phyloP scores from a whole-genome alignment of 176 grass and related monocot species.

The Ampelocalamus luodianensis region DNA sequence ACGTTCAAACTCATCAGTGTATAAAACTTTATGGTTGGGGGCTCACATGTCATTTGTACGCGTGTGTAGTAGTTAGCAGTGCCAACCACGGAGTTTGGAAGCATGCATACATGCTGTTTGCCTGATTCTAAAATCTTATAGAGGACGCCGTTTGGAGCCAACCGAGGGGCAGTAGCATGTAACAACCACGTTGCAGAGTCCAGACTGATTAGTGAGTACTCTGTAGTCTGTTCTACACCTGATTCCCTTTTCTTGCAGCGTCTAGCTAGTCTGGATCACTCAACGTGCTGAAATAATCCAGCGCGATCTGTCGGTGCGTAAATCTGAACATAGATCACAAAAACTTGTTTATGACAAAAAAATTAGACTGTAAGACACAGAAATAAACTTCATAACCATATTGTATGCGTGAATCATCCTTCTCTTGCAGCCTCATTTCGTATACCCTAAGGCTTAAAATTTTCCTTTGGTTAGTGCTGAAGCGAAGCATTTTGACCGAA shows the following conservation, averaged over 20 bases:
- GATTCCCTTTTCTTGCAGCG: neutral
- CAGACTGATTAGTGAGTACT: neutral
- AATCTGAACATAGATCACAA: neutral
- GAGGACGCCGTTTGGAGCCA: neutral
- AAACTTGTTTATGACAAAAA: neutral
- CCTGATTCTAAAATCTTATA: neutral
- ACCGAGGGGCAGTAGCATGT: neutral
- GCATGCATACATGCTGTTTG: neutral
- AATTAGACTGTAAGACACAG: neutral
- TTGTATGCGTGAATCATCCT: neutral
- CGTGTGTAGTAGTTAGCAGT: neutral
- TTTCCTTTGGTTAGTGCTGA: too few relatives aligned
- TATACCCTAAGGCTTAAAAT: too few relatives aligned
- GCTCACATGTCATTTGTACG: slow-evolving; percentile 34
- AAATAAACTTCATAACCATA: neutral
- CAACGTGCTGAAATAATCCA: slow-evolving; percentile 8
- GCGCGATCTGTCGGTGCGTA: neutral
- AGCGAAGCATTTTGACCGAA: too few relatives aligned
- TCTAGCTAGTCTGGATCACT: neutral
- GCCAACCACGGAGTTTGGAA: neutral
- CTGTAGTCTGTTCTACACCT: neutral
- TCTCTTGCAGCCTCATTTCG: neutral
- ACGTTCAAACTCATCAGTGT: neutral
- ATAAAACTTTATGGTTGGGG: neutral
- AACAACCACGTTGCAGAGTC: neutral